Percentiles rank a stretch among this genome's conserved stretches.
Conservation (phyloP, 148 eudicot genomes). For the Vaccinium corymbosum region DNA sequence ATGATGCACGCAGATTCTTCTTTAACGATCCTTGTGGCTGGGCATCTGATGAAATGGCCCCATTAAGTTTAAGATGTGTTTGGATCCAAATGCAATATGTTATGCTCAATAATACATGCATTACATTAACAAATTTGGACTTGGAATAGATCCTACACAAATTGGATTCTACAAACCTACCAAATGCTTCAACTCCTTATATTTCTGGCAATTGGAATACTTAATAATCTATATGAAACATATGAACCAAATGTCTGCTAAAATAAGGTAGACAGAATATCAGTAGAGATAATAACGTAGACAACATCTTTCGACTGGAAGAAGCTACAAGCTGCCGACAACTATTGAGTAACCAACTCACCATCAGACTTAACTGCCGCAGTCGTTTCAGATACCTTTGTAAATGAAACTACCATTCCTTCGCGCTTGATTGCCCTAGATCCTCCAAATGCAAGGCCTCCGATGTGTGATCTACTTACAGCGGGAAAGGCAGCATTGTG, state of each 20-base stretch:
- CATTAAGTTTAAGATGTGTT: neutral
- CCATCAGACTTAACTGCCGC: conserved; percentile 49
- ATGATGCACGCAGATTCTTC: conserved; percentile 47
- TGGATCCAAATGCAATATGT: neutral
- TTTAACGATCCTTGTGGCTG: conserved; percentile 35
- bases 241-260: neutral
- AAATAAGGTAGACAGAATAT: neutral
- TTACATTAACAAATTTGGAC: neutral
- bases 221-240: neutral
- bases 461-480: conserved; percentile 30
- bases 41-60: conserved; percentile 36
- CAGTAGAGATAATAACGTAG: neutral
- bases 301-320: neutral
- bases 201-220: neutral
- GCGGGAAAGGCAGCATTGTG: conserved; percentile 27
- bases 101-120: neutral
- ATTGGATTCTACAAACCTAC: neutral
- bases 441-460: conserved; percentile 28
- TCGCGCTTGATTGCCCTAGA: conserved; percentile 33
- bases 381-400: conserved; percentile 47
- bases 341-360: conserved; percentile 26
- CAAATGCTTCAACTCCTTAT: neutral
- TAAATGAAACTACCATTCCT: conserved; percentile 39
- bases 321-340: neutral
- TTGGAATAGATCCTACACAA: neutral